Base-by-base conservation (phyloP, 2,329 filamentous ascomycete genomes). In the Cladosporium austrohemisphaericum region DNA sequence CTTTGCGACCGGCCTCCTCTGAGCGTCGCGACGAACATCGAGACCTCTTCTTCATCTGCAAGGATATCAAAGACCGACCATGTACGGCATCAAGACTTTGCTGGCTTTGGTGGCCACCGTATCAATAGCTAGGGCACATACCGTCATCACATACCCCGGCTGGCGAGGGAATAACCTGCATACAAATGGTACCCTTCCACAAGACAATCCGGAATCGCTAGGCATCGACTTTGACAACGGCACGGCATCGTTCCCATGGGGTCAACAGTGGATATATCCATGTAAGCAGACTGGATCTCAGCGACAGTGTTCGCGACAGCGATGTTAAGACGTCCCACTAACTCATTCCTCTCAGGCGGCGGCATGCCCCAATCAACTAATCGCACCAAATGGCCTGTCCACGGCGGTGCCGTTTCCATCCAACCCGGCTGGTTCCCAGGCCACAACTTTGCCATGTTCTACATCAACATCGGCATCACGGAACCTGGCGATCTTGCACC, bases 361-460 rank as follows among this genome's bases (percentile, higher is more conserved):
- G 93, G 93, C 54, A 83, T 92, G 73, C 75, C 76, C 38, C 79
- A 81, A 29, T 86, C 88, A 0, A 77, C 71, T 36, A 97, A 98
- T 72, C 83, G 92, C 55, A 95, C 93, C 11, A 88, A 85, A 72
- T 97, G 93, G 93, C 91, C 93, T 13, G 78, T 89, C 41, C 80
- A 73, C 23, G 93, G 93, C 58, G 93, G 93, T 54, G 89, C 90
- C n/a, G 64, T 98, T 53, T 80, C 89, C 41, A 78, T 96, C 61
- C 92, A 97, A 65, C 93, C 93, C 0, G 93, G 92, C 62, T 97
- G 93, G 93, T 96, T 96, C 75, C 83, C 84, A 51, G 93, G 93
- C 56, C 93, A 97, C 68, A 68, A 79, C 28, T 84, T 81, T 5
- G 92, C 90, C 14, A 80, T 89, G 60, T 78, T 95, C 65, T 95